Percentiles rank a stretch among this genome's conserved stretches.
Conservation (phyloP, 768 basidiomycete genomes). For the Mycena galericulata region DNA sequence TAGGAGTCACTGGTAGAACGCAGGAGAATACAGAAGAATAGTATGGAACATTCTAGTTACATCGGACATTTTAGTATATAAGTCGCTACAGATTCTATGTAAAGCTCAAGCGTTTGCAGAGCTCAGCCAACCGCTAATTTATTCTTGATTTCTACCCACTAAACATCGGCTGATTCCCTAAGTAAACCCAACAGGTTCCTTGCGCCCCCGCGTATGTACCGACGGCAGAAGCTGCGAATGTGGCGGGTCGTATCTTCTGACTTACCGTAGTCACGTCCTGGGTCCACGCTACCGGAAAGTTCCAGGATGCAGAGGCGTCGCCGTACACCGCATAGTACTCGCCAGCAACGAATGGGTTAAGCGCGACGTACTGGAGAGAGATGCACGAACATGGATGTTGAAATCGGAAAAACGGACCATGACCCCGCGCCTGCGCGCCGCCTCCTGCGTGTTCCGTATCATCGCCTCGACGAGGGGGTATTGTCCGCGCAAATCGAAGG, state of each 20-base stretch:
- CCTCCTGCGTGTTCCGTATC: constrained; percentile 15
- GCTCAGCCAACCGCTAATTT: no score
- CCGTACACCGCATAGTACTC: constrained; percentile 28
- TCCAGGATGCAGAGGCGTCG: constrained; percentile 22
- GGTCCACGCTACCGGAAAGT: constrained; percentile 15
- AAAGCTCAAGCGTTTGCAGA: no score
- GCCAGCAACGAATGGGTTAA: constrained; percentile 23
- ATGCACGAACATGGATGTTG: no score
- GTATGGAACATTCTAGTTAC: no score
- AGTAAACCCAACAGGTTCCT: neutral
- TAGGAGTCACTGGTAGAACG: no score
- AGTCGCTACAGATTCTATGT: no score
- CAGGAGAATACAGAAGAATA: no score
- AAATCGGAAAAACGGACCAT: constrained; percentile 10
- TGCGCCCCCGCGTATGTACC: neutral
- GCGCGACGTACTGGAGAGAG: constrained; percentile 17
- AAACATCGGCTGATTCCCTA: no score
- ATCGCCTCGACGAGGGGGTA: constrained; percentile 26
- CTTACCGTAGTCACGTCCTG: constrained; percentile 16
- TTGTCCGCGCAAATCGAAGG: constrained; percentile 20
- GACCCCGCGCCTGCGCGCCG: constrained; percentile 7
- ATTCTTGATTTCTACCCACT: no score
- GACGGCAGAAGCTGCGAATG: neutral
- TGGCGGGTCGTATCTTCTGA: constrained; percentile 7
- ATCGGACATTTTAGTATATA: no score